Base-by-base conservation (phyloP, 768 basidiomycete species). In the Punctularia strigosozonata region DNA sequence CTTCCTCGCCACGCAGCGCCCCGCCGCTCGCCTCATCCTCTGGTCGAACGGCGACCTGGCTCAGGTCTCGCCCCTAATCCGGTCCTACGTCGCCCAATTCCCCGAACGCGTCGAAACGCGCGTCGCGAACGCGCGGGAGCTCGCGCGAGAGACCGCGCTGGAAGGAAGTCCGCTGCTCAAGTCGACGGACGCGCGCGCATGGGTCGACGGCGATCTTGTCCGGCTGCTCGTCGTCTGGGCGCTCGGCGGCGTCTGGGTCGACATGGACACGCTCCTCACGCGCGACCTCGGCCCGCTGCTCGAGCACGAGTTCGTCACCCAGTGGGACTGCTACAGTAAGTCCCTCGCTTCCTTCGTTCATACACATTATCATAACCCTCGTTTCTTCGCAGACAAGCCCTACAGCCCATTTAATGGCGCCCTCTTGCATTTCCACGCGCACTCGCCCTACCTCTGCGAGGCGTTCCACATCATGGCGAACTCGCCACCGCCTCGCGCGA, bases 251-350 rank as follows among this genome's bases (percentile, higher is more conserved):
- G 75, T 95, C 18, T 98, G 94, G 94, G 69, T 97, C 34, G 94
- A 99, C 55, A 95, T 97, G 90, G 94, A 99, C 58, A 85, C 85
- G 37, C 69, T 98, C 39, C 64, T 97, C 45, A 94, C 89, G 32
- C 66, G 94, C 39, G 86, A 91, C 60, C 62, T 98, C 24, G 66
- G 78, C 3, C 90, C 92, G 6, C 64, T 97, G 40, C 68, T 85
- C 5, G 92, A 95, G 56, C 83, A 88, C 50, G 94, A 99, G 58
- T 99, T 92, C 54, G 88, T 97, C 7, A 94, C 89, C 2, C 91
- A 99, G 51, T 99, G 94, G 94, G 94, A 99, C 54, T 97, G 94
- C 56, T 97, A 97, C 51, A 87, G 92, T 90, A 54, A 31, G 77
- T 52, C 13, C 24, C 31, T 17, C 22, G n/a, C 34, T 22, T 39